Percentiles rank a stretch among this genome's conserved stretches.
phyloP scores from a whole-genome alignment of 208 protist genomes.

The Leishmania guyanensis region DNA sequence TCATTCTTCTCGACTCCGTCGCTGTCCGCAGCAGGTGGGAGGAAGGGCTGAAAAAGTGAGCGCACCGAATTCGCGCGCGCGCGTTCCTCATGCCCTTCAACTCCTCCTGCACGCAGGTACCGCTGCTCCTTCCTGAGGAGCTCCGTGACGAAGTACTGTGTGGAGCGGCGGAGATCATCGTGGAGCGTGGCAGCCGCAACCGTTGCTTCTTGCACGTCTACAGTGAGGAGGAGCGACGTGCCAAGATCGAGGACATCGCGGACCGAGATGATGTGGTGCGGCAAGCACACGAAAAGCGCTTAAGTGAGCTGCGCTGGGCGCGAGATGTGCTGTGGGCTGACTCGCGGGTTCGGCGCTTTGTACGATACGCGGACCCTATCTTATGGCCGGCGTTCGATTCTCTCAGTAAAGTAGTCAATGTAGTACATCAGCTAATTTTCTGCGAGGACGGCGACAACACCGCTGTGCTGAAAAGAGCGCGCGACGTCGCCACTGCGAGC shows the following conservation, averaged over 20 bases:
- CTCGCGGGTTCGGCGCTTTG: slow-evolving; percentile 40
- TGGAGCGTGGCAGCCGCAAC: slow-evolving; percentile 34
- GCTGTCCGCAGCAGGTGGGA: not conserved
- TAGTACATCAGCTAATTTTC: slow-evolving; percentile 55
- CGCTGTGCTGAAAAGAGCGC: slow-evolving; percentile 31
- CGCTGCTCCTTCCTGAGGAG: slow-evolving; percentile 37
- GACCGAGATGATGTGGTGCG: slow-evolving; percentile 11
- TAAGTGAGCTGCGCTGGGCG: slow-evolving; percentile 64
- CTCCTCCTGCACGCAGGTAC: slow-evolving; percentile 12
- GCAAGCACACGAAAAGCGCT: slow-evolving; percentile 29
- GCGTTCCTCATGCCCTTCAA: not conserved
- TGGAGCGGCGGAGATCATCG: slow-evolving; percentile 64
- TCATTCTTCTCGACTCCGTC: not conserved
- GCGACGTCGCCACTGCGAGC: slow-evolving; percentile 36
- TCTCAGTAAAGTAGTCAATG: slow-evolving; percentile 43
- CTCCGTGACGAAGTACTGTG: slow-evolving; percentile 37
- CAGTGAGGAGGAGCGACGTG: slow-evolving; percentile 65
- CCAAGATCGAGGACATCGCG: slow-evolving; percentile 18
- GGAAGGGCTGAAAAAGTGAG: not conserved
- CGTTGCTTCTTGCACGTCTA: slow-evolving; percentile 67
- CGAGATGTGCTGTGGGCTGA: slow-evolving; percentile 52
- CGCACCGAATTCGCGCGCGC: not conserved
- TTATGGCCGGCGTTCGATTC: slow-evolving; percentile 61
- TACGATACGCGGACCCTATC: slow-evolving; percentile 35
- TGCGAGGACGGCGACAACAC: slow-evolving; percentile 29